Evolutionary conservation across 345 rosid genomes (phyloP), one percentile per base, ranked within the genome.

Genomic region (Populus deltoides): DNA sequence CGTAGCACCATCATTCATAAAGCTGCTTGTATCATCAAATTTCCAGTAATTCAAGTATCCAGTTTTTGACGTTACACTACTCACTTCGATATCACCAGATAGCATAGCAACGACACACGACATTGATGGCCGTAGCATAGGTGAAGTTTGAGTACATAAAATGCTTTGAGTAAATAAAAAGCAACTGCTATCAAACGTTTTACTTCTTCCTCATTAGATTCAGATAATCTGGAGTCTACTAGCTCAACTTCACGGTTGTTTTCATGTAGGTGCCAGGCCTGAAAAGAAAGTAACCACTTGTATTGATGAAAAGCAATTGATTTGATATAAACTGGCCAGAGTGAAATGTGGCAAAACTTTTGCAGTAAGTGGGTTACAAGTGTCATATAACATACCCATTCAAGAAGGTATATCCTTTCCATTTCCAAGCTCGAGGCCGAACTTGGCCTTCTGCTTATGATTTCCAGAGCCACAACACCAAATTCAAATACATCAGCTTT

Each of bases 401-500:
- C 90, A 20, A 93, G 93, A 85, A 91, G 94, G 83, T 89, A 93
- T 9, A 83, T 77, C 74, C 85, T 85, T 12, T 90, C 90, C 0
- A 83, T 83, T 29, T 86, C 88, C 81, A 83, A 73, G 68, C 76
- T 87, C 5, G 82, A 45, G 78, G 84, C 90, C 13, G 90, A 85
- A 75, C 91, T 91, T 15, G 89, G 87, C 77, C 94, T 91, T 69
- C 97, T 94, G 47, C 93, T 88, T 15, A 91, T 71, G 18, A 90
- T 68, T 75, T 93, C 93, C 39, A 93, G 68, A 55, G 86, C 90
- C 65, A 93, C 89, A 41, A 91, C 83, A 43, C 93, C 94, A 70
- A 90, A 91, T 7, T 86, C 91, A 80, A 88, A 91, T 74, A 89
- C 93, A 80, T 90, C 93, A 9, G 89, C 80, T 93, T 93, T 84